Percentiles rank a stretch among this genome's conserved stretches.
Conservation (phyloP, 306 rosid species). For the Crotalaria pallida region DNA sequence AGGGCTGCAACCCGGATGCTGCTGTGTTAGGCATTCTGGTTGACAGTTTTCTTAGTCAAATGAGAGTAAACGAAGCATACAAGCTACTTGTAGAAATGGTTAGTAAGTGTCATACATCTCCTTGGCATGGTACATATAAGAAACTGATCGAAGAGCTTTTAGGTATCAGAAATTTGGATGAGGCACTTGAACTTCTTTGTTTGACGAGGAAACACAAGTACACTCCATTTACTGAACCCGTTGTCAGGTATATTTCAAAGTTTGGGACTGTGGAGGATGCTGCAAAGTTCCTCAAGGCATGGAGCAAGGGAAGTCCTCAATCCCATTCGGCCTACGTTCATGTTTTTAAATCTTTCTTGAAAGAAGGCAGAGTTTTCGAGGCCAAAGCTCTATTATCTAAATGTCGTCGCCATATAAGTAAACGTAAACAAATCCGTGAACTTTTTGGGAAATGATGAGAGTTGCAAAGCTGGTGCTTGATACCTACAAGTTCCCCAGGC, state of each 20-base stretch:
- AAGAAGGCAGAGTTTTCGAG: slow-evolving; percentile 67
- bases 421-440: slow-evolving; percentile 38
- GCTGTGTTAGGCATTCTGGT: slow-evolving; percentile 59
- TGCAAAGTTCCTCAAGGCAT: slow-evolving; percentile 53
- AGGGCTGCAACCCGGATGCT: slow-evolving; percentile 55
- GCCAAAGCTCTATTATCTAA: slow-evolving; percentile 67
- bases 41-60: slow-evolving; percentile 47
- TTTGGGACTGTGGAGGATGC: slow-evolving; percentile 84
- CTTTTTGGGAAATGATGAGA: slow-evolving; percentile 63
- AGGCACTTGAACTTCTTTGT: slow-evolving; percentile 62
- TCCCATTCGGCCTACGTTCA: slow-evolving; percentile 54
- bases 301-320: slow-evolving; percentile 33
- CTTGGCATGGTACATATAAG: slow-evolving; percentile 74
- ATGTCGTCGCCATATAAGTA: slow-evolving; percentile 64
- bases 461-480: slow-evolving; percentile 27
- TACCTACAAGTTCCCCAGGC: background rate
- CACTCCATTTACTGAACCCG: slow-evolving; percentile 54
- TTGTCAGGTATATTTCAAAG: slow-evolving; percentile 57
- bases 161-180: slow-evolving; percentile 53
- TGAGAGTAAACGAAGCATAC: slow-evolving; percentile 56
- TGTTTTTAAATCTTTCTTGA: slow-evolving; percentile 56
- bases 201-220: slow-evolving; percentile 63
- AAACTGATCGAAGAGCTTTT: slow-evolving; percentile 52
- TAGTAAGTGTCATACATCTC: slow-evolving; percentile 37
- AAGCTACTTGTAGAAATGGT: slow-evolving; percentile 53